These are phyloP conservation scores for Fusarium guadeloupense DNA, from an alignment of 2,329 filamentous ascomycete species.

Conservation along the genomic window DNA sequence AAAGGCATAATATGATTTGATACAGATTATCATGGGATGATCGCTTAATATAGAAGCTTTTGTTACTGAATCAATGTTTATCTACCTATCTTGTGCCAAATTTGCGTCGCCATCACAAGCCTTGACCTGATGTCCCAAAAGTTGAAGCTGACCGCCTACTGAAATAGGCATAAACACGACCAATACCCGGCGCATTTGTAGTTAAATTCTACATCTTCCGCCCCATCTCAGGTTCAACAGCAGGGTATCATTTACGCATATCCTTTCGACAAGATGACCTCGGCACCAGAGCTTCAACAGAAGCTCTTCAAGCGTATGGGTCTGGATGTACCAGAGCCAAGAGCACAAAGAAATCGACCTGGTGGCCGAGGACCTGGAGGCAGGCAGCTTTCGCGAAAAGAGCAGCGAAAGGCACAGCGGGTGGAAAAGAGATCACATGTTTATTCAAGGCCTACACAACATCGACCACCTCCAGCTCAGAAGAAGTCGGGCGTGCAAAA, in stretches of 20 bases:
- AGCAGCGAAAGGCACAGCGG: slow-evolving; percentile 73
- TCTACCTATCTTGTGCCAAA: too few relatives aligned
- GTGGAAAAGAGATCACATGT: slow-evolving; percentile 64
- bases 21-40: too few relatives aligned
- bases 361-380: slow-evolving; percentile 20
- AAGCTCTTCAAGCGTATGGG: slow-evolving; percentile 52
- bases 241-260: neutral
- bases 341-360: slow-evolving; percentile 14
- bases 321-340: slow-evolving; percentile 43
- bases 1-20: too few relatives aligned
- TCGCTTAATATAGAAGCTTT: too few relatives aligned
- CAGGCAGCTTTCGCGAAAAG: slow-evolving; percentile 60
- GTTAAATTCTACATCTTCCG: slow-evolving; percentile 9
- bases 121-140: neutral
- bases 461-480: slow-evolving; percentile 14
- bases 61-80: too few relatives aligned
- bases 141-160: slow-evolving; percentile 12
- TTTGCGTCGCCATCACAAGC: too few relatives aligned
- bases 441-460: slow-evolving; percentile 35
- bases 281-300: slow-evolving; percentile 48
- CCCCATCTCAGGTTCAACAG: neutral
- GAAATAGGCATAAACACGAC: neutral
- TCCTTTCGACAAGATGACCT: slow-evolving; percentile 23
- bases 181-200: slow-evolving; percentile 8
- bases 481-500: slow-evolving; percentile 4